Evolutionary conservation across 2,329 filamentous ascomycete species (phyloP).

Genomic region (Pseudocercospora eumusae): DNA sequence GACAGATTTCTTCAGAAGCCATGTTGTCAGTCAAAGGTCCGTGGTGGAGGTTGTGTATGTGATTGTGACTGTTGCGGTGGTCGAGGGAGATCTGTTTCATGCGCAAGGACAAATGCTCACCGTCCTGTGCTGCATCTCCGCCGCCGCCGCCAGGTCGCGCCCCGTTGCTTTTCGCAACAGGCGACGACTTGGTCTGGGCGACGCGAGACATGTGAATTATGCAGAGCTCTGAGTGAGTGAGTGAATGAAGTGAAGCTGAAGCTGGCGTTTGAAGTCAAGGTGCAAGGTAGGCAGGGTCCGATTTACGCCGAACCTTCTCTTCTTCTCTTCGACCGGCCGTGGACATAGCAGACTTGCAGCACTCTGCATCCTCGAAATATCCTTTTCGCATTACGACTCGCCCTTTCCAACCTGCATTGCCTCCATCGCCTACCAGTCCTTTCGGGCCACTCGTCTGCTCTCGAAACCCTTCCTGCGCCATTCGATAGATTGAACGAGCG

Average conservation of each 20-base stretch:
- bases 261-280: not conserved
- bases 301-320: not conserved
- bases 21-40: slow-evolving; percentile 10
- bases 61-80: not conserved
- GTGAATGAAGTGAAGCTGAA: not conserved
- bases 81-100: slow-evolving; percentile 26
- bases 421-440: slow-evolving; percentile 6
- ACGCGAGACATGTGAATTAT: slow-evolving; percentile 38
- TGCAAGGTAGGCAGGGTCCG: not conserved
- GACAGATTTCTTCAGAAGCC: slow-evolving; percentile 69
- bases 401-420: not conserved
- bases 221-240: not conserved
- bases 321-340: not conserved
- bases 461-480: not conserved
- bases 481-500: not conserved
- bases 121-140: slow-evolving; percentile 34
- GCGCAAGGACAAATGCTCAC: slow-evolving; percentile 32
- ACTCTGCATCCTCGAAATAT: not conserved
- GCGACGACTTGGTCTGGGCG: slow-evolving; percentile 34
- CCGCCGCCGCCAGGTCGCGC: slow-evolving; percentile 17
- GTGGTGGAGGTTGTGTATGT: slow-evolving; percentile 9
- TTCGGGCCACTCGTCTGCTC: slow-evolving; percentile 5
- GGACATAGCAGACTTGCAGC: not conserved
- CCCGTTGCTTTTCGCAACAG: slow-evolving; percentile 27
- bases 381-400: not conserved